phyloP scores from a whole-genome alignment of 805 yeast species.

The Metschnikowia noctiluminum region DNA sequence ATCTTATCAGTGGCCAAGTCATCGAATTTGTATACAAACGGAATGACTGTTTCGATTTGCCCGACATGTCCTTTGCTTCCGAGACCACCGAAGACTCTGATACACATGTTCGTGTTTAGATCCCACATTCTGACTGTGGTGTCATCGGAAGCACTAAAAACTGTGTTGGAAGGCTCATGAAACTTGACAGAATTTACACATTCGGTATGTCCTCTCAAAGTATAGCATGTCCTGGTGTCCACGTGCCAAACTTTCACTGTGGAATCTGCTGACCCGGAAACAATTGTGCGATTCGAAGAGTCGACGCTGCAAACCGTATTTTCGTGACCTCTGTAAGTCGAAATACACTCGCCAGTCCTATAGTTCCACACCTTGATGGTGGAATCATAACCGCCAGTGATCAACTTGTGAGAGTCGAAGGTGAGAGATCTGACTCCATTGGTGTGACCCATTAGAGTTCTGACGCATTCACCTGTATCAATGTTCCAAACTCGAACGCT shows the following conservation, averaged over 20 bases:
- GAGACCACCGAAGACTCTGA: conserved; percentile 73
- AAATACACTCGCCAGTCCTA: conserved; percentile 88
- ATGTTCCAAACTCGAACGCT: conserved; percentile 93
- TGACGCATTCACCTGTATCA: conserved; percentile 68
- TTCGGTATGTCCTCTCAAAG: conserved; percentile 88
- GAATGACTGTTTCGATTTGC: conserved; percentile 89
- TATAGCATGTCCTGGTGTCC: conserved; percentile 85
- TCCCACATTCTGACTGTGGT: conserved; percentile 95
- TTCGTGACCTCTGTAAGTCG: conserved; percentile 90
- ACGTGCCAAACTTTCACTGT: conserved; percentile 97
- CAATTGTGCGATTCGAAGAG: conserved; percentile 74
- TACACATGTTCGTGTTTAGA: conserved; percentile 70
- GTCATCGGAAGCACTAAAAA: conserved; percentile 89
- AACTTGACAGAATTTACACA: conserved; percentile 90
- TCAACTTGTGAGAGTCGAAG: conserved; percentile 84
- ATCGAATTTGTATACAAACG: conserved; percentile 66
- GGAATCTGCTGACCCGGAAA: conserved; percentile 88
- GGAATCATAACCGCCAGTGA: conserved; percentile 88
- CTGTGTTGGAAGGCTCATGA: conserved; percentile 71
- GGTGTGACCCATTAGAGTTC: conserved; percentile 83
- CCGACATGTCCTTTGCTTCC: conserved; percentile 84
- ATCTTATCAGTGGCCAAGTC: conserved; percentile 45
- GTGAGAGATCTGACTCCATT: conserved; percentile 82
- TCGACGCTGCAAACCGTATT: conserved; percentile 85
- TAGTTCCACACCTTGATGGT: conserved; percentile 96